phyloP scores from a whole-genome alignment of 805 yeast genomes.

The Metschnikowia cubensis region DNA sequence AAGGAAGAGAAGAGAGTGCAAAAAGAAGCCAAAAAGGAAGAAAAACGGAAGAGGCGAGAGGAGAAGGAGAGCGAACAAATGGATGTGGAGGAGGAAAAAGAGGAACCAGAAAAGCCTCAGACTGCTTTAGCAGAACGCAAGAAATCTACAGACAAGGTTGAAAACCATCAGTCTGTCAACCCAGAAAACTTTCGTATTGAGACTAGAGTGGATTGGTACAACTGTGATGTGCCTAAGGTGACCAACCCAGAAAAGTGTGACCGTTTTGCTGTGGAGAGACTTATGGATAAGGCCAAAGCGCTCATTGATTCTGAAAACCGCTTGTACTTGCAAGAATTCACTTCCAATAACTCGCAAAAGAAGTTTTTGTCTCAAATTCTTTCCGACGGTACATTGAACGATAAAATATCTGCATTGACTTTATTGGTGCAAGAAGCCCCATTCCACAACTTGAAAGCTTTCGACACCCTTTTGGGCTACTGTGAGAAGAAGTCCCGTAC shows the following conservation, averaged over 20 bases:
- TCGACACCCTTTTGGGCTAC: constrained; percentile 71
- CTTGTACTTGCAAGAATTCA: constrained; percentile 65
- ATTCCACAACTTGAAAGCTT: constrained; percentile 76
- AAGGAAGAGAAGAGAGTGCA: constrained; percentile 28
- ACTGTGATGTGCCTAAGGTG: constrained; percentile 37
- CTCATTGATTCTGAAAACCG: constrained; percentile 69
- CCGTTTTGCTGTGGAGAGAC: constrained; percentile 54
- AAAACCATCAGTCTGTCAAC: constrained; percentile 46
- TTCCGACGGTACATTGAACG: constrained; percentile 88
- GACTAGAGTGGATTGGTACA: constrained; percentile 73
- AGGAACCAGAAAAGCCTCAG: constrained; percentile 2
- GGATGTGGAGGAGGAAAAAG: constrained; percentile 22
- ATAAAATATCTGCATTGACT: constrained; percentile 93
- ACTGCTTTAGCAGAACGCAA: constrained; percentile 3
- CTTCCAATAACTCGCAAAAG: constrained; percentile 73
- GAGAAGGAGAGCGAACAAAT: constrained; percentile 27
- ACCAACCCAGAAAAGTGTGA: constrained; percentile 36
- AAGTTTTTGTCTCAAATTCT: constrained; percentile 86
- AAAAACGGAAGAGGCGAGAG: constrained; percentile 27
- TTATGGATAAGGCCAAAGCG: constrained; percentile 62
- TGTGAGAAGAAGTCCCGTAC: constrained; percentile 91
- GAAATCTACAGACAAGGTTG: constrained; percentile 24
- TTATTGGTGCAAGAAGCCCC: constrained; percentile 94
- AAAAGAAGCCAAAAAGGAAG: constrained; percentile 37
- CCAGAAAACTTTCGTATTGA: constrained; percentile 56